phyloP scores from a whole-genome alignment of 2,329 filamentous ascomycete genomes.

The Monosporascus sp. region DNA sequence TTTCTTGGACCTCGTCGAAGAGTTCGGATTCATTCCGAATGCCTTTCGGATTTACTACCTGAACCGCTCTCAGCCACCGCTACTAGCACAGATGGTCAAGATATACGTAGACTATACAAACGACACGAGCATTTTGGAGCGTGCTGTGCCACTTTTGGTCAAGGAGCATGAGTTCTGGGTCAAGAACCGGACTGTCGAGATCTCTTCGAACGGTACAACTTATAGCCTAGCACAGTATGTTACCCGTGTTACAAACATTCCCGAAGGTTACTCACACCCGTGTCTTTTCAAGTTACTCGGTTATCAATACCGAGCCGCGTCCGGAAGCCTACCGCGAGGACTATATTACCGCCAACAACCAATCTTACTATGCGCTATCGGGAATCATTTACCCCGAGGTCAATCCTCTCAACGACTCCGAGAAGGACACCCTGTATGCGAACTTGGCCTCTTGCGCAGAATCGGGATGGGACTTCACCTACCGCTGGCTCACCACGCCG shows the following conservation, averaged over 20 bases:
- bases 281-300: constrained; percentile 41
- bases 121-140: constrained; percentile 54
- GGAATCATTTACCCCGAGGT: constrained; percentile 54
- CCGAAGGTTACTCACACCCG: background rate
- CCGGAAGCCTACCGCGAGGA: constrained; percentile 65
- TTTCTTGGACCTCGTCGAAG: constrained; percentile 61
- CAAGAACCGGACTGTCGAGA: constrained; percentile 52
- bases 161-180: constrained; percentile 61
- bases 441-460: constrained; percentile 63
- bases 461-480: constrained; percentile 59
- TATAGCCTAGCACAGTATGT: constrained; percentile 53
- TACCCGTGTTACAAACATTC: background rate
- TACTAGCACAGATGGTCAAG: constrained; percentile 62
- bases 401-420: constrained; percentile 43
- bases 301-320: constrained; percentile 59
- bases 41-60: constrained; percentile 64
- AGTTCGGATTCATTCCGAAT: constrained; percentile 63
- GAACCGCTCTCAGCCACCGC: constrained; percentile 62
- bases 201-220: constrained; percentile 40
- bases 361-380: constrained; percentile 53
- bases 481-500: constrained; percentile 54
- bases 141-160: constrained; percentile 57
- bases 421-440: constrained; percentile 50
- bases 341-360: constrained; percentile 59
- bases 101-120: constrained; percentile 60